Base-by-base conservation (phyloP, 352 stramenopile genomes). In the Globisporangium okanoganense region DNA sequence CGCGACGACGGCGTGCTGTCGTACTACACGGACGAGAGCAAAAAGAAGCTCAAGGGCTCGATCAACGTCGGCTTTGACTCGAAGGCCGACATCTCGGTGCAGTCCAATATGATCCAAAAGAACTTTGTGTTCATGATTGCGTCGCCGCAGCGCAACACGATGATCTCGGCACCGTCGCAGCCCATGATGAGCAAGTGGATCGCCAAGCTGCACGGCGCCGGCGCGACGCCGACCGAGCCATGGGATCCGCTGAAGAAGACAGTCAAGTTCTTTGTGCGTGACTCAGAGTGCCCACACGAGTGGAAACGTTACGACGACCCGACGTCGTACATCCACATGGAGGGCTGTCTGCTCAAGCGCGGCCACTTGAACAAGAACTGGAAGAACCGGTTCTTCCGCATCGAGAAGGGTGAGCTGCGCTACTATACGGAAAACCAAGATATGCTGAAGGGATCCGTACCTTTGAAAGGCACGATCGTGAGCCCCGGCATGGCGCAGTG, bases 311-410 rank as follows among this genome's bases (percentile, higher is more conserved):
- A 92, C 62, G 85, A 93, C 43, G 85, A 95, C 61, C 83, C 87
- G 5, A 92, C 82, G 22, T 91, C 82, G 25, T 89, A 94, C 62
- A 92, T 92, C 53, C 78, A 90, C 70, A 95, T 94, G 80, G 87
- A 94, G 73, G 87, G 87, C 7, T 90, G 75, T 49, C 53, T 95
- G 56, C 64, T 88, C 18, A 95, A 95, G 61, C 81, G 87, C 20
- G 87, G 87, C 0, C 86, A 95, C 45, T 65, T 94, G 2, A 89
- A 92, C 64, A 95, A 92, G 65, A 95, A 82, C 66, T 95, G 87
- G 87, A 92, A 91, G 70, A 94, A 92, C 56, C 81, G 87, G 10
- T 95, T 92, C 61, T 95, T 95, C 64, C 83, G 83, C 40, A 88
- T 95, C 61, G 85, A 95, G 68, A 78, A 81, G 48, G 82, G 82